Evolutionary conservation across 305 asterid species (phyloP).

Genomic region (Nicotiana rustica): DNA sequence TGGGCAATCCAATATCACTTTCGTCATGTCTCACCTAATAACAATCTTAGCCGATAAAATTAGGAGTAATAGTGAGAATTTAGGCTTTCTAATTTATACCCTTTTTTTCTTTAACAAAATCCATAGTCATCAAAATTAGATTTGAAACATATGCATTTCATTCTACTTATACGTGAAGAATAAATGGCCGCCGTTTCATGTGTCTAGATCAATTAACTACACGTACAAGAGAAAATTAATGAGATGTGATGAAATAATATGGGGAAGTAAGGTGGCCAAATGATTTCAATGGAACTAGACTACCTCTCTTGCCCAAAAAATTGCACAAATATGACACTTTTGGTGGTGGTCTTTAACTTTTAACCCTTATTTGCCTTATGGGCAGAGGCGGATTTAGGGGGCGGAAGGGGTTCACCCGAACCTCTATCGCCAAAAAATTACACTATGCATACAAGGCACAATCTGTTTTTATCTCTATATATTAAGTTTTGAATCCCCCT

Average conservation of each 20-base stretch:
- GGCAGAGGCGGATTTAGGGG: too few relatives aligned
- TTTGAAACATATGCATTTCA: neutral
- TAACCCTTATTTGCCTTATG: too few relatives aligned
- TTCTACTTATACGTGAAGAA: neutral
- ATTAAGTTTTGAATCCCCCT: too few relatives aligned
- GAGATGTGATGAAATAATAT: conserved; percentile 20
- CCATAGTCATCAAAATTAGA: neutral
- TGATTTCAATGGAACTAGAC: neutral
- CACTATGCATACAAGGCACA: too few relatives aligned
- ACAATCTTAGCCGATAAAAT: neutral
- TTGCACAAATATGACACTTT: too few relatives aligned
- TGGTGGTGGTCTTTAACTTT: too few relatives aligned
- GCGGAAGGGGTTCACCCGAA: too few relatives aligned
- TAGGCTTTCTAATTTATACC: neutral
- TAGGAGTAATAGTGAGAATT: neutral
- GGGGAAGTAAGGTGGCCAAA: conserved; percentile 19
- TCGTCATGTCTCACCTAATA: conserved; percentile 9
- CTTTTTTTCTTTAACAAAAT: conserved; percentile 1
- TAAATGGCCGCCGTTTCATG: conserved; percentile 2
- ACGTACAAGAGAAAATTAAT: conserved; percentile 18
- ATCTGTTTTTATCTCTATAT: too few relatives aligned
- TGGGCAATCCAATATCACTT: conserved; percentile 17
- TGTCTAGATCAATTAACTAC: neutral
- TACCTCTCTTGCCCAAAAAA: neutral
- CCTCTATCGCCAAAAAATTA: too few relatives aligned